Evolutionary conservation across 2,329 filamentous ascomycete species (phyloP).

Genomic region (Rhinocladiella similis): DNA sequence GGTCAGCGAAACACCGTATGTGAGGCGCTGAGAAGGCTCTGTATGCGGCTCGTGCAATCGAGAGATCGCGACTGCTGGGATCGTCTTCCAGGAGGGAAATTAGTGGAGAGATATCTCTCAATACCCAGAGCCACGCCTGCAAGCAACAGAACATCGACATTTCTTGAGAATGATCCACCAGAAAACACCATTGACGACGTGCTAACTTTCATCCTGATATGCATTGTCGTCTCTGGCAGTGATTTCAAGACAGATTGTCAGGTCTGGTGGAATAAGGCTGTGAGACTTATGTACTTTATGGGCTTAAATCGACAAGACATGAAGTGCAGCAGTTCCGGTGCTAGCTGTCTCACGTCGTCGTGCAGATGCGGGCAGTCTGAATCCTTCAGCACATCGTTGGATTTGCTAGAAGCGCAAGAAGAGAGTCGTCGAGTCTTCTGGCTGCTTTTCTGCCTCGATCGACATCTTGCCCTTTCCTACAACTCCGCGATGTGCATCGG

Average conservation of each 20-base stretch:
- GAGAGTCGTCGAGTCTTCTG: constrained; percentile 51
- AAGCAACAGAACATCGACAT: too few species aligned
- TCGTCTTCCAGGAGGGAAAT: too few species aligned
- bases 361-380: neutral
- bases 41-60: neutral
- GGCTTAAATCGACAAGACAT: constrained; percentile 38
- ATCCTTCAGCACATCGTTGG: constrained; percentile 20
- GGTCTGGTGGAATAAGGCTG: constrained; percentile 15
- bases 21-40: neutral
- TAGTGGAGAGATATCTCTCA: too few species aligned
- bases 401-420: constrained; percentile 37
- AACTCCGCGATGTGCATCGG: constrained; percentile 45
- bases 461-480: constrained; percentile 50
- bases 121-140: too few species aligned
- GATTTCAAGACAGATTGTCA: constrained; percentile 50
- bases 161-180: too few species aligned
- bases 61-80: neutral
- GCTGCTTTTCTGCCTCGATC: constrained; percentile 49
- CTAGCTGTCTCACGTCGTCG: neutral
- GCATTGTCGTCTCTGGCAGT: constrained; percentile 49
- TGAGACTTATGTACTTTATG: constrained; percentile 8
- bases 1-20: too few species aligned
- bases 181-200: constrained; percentile 42
- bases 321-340: neutral
- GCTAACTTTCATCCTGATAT: constrained; percentile 47